Evolutionary conservation across 305 asterid genomes (phyloP), one percentile per base, ranked within the genome.

Genomic region (Fraxinus floribunda): DNA sequence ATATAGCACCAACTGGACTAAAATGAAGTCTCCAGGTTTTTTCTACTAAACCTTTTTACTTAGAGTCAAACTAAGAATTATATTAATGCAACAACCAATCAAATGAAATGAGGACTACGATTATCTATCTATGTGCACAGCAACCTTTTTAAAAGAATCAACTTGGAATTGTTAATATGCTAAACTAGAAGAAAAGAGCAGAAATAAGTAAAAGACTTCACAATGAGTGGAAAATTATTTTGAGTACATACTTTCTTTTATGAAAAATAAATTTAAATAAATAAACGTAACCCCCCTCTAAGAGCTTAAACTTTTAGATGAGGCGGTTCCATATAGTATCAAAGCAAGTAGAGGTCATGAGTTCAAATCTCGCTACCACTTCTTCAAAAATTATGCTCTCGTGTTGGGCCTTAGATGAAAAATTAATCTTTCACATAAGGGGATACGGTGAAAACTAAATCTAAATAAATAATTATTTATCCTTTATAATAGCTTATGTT

Each of bases 1-100:
- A 84, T 81, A 49, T 75, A 49, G 85, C 52, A 64, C 75, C 66
- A 76, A 55, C 20, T 26, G 75, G 36, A 30, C 30, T 16, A 15
- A 16, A 52, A 52, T 52, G 62, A 52, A 52, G 8, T 16, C 8
- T 4, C 62, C 62, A 16, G 8, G 22, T 52, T 46, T 52, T 52
- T 52, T 11, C 57, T 52, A 52, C 22, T 52, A 16, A 52, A 52
- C 2, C 22, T 52, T 52, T 52, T 4, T 52, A 52, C 62, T 3
- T 26, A 55, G 62, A 46, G 62, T 52, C 57, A 15, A 16, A 52
- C 62, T 16, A 52, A 52, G 20, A 52, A 52, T 52, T 52, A 52
- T 52, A 52, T 52, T 52, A 52, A 52, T 52, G 62, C 22, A 52
- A 52, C 22, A 52, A 52, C 62, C 62, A 5, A 52, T 46, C 57